phyloP scores from a whole-genome alignment of 208 protist genomes.

The Trichomonas vaginalis region DNA sequence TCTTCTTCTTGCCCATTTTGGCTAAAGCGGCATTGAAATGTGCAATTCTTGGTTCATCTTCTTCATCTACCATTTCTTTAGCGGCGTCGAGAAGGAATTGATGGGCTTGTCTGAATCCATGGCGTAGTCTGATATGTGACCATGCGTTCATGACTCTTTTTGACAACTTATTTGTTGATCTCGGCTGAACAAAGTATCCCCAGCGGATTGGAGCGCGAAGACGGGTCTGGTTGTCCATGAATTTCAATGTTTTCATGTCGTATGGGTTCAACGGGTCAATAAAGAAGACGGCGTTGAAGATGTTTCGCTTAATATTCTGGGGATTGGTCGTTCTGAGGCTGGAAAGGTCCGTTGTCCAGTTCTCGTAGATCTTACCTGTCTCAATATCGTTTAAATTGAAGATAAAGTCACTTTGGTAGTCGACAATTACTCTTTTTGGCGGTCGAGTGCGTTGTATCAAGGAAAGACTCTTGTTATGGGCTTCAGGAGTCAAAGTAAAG shows the following conservation, averaged over 20 bases:
- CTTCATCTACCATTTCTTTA: not conserved
- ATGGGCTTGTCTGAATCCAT: not conserved
- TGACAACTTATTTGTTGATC: not conserved
- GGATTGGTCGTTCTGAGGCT: not conserved
- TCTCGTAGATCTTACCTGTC: not conserved
- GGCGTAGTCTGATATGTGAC: not conserved
- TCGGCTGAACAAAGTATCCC: not conserved
- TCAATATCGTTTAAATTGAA: not conserved
- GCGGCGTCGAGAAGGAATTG: not conserved
- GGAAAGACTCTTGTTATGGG: not conserved
- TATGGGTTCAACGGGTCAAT: not conserved
- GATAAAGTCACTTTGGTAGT: not conserved
- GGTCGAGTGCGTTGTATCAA: not conserved
- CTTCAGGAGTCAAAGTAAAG: not conserved
- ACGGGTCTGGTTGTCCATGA: not conserved
- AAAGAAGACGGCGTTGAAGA: not conserved
- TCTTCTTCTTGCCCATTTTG: not conserved
- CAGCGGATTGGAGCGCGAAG: not conserved
- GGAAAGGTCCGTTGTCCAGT: not conserved
- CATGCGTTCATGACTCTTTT: not conserved
- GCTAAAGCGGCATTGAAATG: not conserved
- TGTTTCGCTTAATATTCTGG: not conserved
- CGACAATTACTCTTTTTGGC: not conserved
- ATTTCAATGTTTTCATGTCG: not conserved
- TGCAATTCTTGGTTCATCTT: not conserved